Percentiles rank a stretch among this genome's conserved stretches.
phyloP scores from a whole-genome alignment of 1,284 basidiomycete genomes.

The Mycena sp. region DNA sequence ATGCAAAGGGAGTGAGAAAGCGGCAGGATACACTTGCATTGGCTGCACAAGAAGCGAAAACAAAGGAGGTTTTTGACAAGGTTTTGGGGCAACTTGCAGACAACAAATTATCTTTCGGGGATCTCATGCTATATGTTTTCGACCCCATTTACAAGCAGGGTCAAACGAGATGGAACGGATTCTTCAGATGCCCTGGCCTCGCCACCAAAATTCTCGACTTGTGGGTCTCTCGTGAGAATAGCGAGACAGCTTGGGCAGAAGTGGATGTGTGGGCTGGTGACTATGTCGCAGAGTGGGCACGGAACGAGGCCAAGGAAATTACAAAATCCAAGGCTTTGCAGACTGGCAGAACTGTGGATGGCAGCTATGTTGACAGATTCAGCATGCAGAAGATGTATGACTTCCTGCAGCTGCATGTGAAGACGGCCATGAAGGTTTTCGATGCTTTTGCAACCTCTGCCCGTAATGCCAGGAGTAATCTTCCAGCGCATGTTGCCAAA shows the following conservation, averaged over 20 bases:
- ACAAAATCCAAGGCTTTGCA: not conserved
- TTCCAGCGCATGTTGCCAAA: not conserved
- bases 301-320: not conserved
- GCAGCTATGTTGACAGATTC: not conserved
- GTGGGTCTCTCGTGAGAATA: not conserved
- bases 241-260: not conserved
- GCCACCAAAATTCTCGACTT: not conserved
- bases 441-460: not conserved
- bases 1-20: not conserved
- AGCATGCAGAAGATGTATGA: not conserved
- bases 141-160: not conserved
- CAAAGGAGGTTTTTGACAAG: not conserved
- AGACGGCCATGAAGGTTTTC: not conserved
- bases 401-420: not conserved
- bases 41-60: not conserved
- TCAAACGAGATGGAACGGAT: not conserved
- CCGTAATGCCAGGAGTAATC: not conserved
- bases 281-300: not conserved
- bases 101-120: not conserved
- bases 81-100: not conserved
- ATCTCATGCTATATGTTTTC: slow-evolving; percentile 1
- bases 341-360: not conserved
- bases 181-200: not conserved
- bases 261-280: not conserved
- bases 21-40: not conserved